phyloP scores from a whole-genome alignment of 371 early-diverging fungal genomes.

The Mortierella sp. region DNA sequence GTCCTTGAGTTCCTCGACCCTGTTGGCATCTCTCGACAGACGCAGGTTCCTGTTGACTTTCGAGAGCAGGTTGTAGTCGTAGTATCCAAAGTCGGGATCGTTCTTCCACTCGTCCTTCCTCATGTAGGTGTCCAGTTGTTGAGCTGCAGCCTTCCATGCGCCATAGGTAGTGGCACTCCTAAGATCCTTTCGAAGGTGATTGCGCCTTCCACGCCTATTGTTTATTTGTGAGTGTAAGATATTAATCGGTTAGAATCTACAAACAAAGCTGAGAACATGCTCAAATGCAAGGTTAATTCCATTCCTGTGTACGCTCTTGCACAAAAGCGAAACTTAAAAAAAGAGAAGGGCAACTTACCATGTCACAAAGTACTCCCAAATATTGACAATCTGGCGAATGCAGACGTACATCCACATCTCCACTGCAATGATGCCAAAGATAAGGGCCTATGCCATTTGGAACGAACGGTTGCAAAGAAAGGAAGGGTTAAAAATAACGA shows the following conservation, averaged over 20 bases:
- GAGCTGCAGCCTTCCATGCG: conserved; percentile 81
- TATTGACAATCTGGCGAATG: conserved; percentile 78
- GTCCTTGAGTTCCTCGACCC: conserved; percentile 49
- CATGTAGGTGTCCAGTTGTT: conserved; percentile 78
- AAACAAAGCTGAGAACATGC: neutral
- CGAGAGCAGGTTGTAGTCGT: conserved; percentile 78
- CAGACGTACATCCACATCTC: conserved; percentile 79
- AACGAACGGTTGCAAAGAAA: neutral
- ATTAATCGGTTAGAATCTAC: neutral
- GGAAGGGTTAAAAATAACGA: neutral
- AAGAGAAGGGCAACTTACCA: conserved; percentile 63
- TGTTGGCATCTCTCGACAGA: conserved; percentile 26
- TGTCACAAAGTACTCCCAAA: conserved; percentile 80
- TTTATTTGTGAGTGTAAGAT: neutral
- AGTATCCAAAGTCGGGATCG: conserved; percentile 71
- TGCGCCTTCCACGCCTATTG: conserved; percentile 71
- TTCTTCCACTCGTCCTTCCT: conserved; percentile 82
- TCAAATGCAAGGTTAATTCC: neutral
- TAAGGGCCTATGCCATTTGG: conserved; percentile 61
- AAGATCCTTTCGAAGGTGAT: conserved; percentile 64
- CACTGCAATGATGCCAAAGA: conserved; percentile 72
- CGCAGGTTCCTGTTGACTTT: conserved; percentile 70
- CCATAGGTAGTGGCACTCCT: conserved; percentile 69
- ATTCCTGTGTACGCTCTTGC: neutral
- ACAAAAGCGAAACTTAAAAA: neutral